Base-by-base conservation (phyloP, 2,329 filamentous ascomycete species). In the Catunica adiposa region DNA sequence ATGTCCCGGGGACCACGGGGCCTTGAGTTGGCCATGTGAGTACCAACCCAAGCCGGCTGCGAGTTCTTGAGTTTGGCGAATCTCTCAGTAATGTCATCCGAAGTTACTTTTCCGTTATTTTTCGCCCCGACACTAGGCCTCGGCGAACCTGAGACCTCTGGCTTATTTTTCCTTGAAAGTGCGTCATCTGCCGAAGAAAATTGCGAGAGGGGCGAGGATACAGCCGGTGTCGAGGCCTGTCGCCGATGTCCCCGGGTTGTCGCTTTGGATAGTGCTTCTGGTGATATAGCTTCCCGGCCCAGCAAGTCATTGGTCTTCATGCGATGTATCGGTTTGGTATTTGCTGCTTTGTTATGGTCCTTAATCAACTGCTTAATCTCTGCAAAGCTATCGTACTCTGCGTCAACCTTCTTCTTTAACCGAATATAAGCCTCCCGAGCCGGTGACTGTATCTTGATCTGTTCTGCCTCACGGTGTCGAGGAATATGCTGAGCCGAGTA, bases 401-500 rank as follows among this genome's bases (percentile, higher is more conserved):
- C 66, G 31, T 69, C 69, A 51, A 82, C 73, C 58, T 73, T 72
- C 53, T 68, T 71, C 56, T 76, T 69, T 7, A 83, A 68, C 3
- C 67, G 67, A 46, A 66, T 67, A 62, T 82, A 79, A 15, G 72
- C 64, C 9, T n/a, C 11, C 11, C 44, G 20, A n/a, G 22, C 20
- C 11, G 15, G n/a, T 11, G 44, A 48, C 11, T 26, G 17, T 51
- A 71, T 70, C 51, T 68, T 66, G 22, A 76, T 62, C 8, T 76
- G 72, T 8, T 8, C 22, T 66, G 81, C 94, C 14, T 90, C 86
- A 56, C 77, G 79, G 65, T 94, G 88, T 37, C 74, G 75, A 1
- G 86, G 85, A 25, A 97, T 82, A 44, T 82, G 71, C 56, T 90
- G 82, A 53, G 89, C 75, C 14, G 85, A 78, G 56, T 96, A 84